Evolutionary conservation across 495 filamentous ascomycete genomes (phyloP).

Genomic region (Podospora appendiculata): DNA sequence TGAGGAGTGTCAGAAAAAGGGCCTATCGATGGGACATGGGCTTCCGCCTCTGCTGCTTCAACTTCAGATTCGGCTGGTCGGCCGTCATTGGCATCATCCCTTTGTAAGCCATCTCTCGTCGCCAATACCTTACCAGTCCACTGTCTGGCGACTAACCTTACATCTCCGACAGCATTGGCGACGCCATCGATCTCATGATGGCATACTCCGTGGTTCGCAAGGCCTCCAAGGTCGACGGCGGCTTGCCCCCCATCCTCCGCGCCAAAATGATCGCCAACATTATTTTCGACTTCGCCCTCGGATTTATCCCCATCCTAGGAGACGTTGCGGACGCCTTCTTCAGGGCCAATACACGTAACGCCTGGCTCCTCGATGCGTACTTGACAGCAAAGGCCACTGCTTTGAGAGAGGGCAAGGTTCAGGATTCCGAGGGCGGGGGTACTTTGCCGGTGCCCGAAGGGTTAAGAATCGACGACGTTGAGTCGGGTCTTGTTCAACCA

Average conservation of each 20-base stretch:
- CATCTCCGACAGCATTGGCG: slow-evolving; percentile 53
- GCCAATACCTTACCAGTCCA: background rate
- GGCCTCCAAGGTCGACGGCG: slow-evolving; percentile 62
- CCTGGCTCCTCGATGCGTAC: slow-evolving; percentile 63
- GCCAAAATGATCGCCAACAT: slow-evolving; percentile 73
- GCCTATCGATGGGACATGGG: slow-evolving; percentile 75
- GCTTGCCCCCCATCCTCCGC: slow-evolving; percentile 49
- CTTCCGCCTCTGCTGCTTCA: slow-evolving; percentile 63
- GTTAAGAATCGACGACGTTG: background rate
- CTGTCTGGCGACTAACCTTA: background rate
- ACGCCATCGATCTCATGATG: slow-evolving; percentile 61
- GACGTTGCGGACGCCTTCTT: slow-evolving; percentile 63
- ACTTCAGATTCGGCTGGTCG: slow-evolving; percentile 75
- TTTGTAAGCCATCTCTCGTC: slow-evolving; percentile 44
- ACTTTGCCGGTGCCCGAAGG: background rate
- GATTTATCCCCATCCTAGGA: slow-evolving; percentile 77
- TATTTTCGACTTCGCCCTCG: slow-evolving; percentile 68
- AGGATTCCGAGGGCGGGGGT: slow-evolving; percentile 13
- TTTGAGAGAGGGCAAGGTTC: slow-evolving; percentile 27
- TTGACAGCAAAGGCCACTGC: slow-evolving; percentile 52
- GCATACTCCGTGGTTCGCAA: slow-evolving; percentile 61
- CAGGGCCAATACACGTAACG: slow-evolving; percentile 69
- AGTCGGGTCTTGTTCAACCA: background rate
- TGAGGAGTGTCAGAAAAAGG: slow-evolving; percentile 69
- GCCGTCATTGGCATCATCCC: slow-evolving; percentile 76